Evolutionary conservation across 2,329 filamentous ascomycete genomes (phyloP).

Genomic region (Lizonia empirigonia): DNA sequence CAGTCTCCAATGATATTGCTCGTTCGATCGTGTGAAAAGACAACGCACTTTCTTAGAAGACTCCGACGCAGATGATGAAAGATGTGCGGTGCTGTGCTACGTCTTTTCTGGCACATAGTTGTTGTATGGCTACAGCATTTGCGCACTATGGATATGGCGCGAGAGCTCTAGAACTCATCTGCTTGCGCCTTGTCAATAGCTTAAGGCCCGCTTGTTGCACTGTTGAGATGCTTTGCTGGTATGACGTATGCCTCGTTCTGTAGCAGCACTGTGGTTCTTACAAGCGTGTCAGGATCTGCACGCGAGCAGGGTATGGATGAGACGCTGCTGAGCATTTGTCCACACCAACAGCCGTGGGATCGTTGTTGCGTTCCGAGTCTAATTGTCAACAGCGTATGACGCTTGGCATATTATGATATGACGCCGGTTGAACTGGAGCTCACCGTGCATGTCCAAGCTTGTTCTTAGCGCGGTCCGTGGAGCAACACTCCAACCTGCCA

Average conservation of each 20-base stretch:
- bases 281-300: conserved; percentile 11
- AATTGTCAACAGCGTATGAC: conserved; percentile 14
- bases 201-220: conserved; percentile 3
- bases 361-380: not conserved
- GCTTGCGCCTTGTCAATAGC: not conserved
- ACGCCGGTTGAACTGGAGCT: conserved; percentile 10
- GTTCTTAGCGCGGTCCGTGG: conserved; percentile 17
- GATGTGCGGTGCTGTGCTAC: no score
- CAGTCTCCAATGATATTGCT: not conserved
- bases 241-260: conserved; percentile 22
- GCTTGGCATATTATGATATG: no score
- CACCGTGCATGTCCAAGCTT: conserved; percentile 8
- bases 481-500: conserved; percentile 29
- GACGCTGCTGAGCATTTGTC: not conserved
- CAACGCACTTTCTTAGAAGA: no score
- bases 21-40: not conserved
- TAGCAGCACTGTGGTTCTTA: conserved; percentile 11
- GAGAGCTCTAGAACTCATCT: not conserved
- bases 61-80: no score
- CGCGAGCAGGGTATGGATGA: not conserved
- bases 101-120: no score
- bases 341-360: not conserved
- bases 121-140: no score
- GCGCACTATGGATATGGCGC: not conserved
- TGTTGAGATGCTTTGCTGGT: conserved; percentile 6